Base-by-base conservation (phyloP, 106 monocot species). In the Alisma plantagoaquatica region DNA sequence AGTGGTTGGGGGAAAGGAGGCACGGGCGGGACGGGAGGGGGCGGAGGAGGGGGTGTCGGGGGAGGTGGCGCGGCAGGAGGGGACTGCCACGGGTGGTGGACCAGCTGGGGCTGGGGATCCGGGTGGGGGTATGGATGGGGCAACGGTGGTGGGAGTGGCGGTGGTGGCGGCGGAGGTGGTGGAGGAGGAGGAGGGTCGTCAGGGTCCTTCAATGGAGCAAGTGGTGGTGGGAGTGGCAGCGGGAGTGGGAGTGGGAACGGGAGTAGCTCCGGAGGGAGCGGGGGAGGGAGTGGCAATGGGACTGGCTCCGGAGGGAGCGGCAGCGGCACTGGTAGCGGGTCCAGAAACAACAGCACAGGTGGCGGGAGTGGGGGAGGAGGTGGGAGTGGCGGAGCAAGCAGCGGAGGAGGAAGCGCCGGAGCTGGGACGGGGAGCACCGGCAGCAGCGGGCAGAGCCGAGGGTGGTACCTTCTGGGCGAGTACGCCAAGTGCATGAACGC, bases 391-490 rank as follows among this genome's bases (percentile, higher is more conserved):
- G 31, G 27, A 7, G 25, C 31, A 0, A 46, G 48, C 12, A 46
- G 47, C 29, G 20, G 57, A 16, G 60, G 56, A 24, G 20, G 22
- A 2, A 27, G 62, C 16, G 10, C 31, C 44, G 67, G 66, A 12
- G 47, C 44, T 3, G 25, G 47, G 20, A 20, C 41, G 1, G 31
- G 65, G 3, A 27, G 49, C 3, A 42, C 16, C 17, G 15, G 20
- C 27, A 26, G 2, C 43, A 55, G 61, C 61, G 71, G 68, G 23
- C 66, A 76, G 59, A 79, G 74, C 52, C 56, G 68, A 28, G 74
- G 71, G 17, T 62, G 67, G 49, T 87, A 83, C 53, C 33, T 69
- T 44, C 66, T 93, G 0, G 92, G 92, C 16, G 92, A 93, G 59
- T 93, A 93, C 38, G 93, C 80, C 1, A 57, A 68, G 68, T 94